Evolutionary conservation across 495 filamentous ascomycete species (phyloP).

Genomic region (Aspergillus campestris): DNA sequence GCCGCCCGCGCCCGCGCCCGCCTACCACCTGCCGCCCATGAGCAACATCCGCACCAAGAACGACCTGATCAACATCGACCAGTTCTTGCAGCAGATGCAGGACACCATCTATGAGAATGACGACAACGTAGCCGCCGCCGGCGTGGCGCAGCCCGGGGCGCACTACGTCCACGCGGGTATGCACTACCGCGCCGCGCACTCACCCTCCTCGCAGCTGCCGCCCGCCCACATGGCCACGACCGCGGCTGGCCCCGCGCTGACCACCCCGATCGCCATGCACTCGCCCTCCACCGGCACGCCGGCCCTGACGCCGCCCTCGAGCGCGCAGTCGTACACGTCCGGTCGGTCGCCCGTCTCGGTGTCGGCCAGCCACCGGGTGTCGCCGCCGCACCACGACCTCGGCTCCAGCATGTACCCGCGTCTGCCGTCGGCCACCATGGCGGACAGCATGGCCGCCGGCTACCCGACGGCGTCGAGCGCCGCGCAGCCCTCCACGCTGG

Average conservation of each 20-base stretch:
- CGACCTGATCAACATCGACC: conserved; percentile 84
- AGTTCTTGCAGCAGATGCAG: conserved; percentile 91
- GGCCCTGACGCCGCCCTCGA: conserved; percentile 85
- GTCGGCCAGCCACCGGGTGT: conserved; percentile 48
- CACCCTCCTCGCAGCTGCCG: conserved; percentile 52
- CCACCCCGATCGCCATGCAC: conserved; percentile 38
- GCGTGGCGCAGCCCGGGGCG: conserved; percentile 59
- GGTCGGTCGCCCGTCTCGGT: conserved; percentile 75
- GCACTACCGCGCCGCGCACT: conserved; percentile 62
- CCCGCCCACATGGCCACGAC: conserved; percentile 48
- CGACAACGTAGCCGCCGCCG: conserved; percentile 65
- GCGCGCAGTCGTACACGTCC: conserved; percentile 73
- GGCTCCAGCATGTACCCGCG: conserved; percentile 72
- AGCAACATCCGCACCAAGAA: conserved; percentile 85
- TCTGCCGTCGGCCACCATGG: conserved; percentile 63
- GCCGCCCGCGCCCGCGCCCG: conserved; percentile 36
- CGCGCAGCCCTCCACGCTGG: conserved; percentile 68
- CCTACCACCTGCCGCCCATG: conserved; percentile 73
- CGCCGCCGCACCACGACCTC: conserved; percentile 55
- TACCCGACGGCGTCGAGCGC: conserved; percentile 58
- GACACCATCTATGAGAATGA: conserved; percentile 88
- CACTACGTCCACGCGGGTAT: conserved; percentile 52
- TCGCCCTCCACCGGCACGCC: conserved; percentile 57
- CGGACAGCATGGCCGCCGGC: conserved; percentile 42
- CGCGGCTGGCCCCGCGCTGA: conserved; percentile 52